A percentile compares a stretch with the other conserved stretches of the same genome.
Evolutionary conservation across 768 basidiomycete genomes (phyloP).

Genomic region (Termitomyces sp.): DNA sequence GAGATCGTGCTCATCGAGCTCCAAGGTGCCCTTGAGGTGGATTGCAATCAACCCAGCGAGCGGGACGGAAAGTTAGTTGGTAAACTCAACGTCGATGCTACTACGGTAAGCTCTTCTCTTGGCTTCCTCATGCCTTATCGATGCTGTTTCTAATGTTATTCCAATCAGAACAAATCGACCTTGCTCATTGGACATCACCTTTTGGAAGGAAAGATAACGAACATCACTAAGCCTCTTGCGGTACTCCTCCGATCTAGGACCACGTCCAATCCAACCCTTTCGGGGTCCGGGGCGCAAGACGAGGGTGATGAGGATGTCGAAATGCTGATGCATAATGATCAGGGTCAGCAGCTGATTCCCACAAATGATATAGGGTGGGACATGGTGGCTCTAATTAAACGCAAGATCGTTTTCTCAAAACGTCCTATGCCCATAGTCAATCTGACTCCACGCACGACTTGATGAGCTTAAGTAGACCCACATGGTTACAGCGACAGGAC

Average conservation of each 20-base stretch:
- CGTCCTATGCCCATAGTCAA: constrained; percentile 71
- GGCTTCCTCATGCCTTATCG: background rate
- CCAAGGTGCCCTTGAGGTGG: constrained; percentile 79
- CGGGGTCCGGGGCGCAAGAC: constrained; percentile 16
- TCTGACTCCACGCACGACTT: background rate
- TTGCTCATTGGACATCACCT: constrained; percentile 85
- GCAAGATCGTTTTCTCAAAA: constrained; percentile 82
- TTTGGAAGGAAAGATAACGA: constrained; percentile 81
- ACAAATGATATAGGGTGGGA: constrained; percentile 42
- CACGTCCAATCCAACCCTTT: constrained; percentile 5
- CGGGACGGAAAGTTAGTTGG: constrained; percentile 75
- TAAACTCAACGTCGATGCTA: constrained; percentile 61
- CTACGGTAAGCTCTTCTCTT: constrained; percentile 37
- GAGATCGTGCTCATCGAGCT: constrained; percentile 85
- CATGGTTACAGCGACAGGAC: background rate
- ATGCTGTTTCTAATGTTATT: background rate
- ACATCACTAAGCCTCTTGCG: constrained; percentile 77
- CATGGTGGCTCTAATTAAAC: constrained; percentile 68
- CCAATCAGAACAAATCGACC: constrained; percentile 66
- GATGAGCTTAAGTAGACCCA: background rate
- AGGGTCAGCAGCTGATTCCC: constrained; percentile 10
- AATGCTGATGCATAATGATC: constrained; percentile 18
- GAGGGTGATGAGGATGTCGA: constrained; percentile 14
- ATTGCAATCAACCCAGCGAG: constrained; percentile 45
- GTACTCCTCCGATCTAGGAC: constrained; percentile 52